Evolutionary conservation across 257 asterid species (phyloP).

Genomic region (Voacanga thouarsii): DNA sequence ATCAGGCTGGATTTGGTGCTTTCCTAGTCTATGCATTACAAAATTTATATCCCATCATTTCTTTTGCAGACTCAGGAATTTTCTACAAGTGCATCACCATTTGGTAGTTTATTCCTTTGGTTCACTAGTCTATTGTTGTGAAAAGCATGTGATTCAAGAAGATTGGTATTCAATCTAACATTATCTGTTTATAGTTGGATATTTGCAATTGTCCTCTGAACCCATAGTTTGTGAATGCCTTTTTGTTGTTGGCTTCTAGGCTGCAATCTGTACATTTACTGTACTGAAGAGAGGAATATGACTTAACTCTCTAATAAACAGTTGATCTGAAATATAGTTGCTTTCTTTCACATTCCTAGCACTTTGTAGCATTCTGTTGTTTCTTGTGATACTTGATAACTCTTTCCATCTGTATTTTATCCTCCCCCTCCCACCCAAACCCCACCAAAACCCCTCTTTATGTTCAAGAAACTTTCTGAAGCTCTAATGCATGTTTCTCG

Average conservation of each 20-base stretch:
- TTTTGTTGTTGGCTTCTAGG: neutral
- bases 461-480: neutral
- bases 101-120: neutral
- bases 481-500: neutral
- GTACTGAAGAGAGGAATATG: neutral
- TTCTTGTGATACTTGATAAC: neutral
- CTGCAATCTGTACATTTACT: neutral
- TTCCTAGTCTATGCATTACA: neutral
- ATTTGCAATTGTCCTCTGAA: neutral
- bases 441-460: neutral
- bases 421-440: neutral
- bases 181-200: neutral
- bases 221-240: no score
- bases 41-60: neutral
- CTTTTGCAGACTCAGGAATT: neutral
- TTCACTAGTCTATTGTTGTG: neutral
- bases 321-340: neutral
- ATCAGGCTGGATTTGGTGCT: constrained; percentile 1
- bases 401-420: neutral
- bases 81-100: neutral
- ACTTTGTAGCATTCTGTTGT: neutral
- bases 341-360: neutral
- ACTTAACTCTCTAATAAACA: neutral
- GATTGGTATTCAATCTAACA: neutral
- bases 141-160: neutral